Base-by-base conservation (phyloP, 805 yeast species). In the Candida yuanshanica region DNA sequence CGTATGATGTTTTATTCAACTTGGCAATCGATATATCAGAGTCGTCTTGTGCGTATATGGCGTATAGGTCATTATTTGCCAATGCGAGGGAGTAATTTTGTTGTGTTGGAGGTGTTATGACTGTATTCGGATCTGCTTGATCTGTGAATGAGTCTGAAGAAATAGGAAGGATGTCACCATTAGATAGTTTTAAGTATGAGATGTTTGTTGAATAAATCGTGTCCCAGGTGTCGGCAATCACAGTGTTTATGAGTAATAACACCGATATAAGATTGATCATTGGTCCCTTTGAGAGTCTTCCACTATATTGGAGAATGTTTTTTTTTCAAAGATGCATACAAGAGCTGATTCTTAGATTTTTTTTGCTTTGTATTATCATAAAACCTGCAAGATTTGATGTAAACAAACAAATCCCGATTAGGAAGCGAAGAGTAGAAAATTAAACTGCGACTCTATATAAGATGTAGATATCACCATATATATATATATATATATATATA, bases 51-150 rank as follows among this genome's bases (percentile, higher is more conserved):
- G 43, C 37, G 32, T 43, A 51, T 3, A 56, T 36, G 4, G 56
- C 58, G 35, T 44, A 56, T 4, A 56, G 44, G 11, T 44, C 43
- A 2, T 48, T 52, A 24, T 53, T 46, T 0, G 54, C 52, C 21
- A 54, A 17, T 2, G 56, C 53, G 2, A 56, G 35, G 1, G 59
- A 41, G 37, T 48, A 56, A 25, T 56, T 49, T 1, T 38, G 45
- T 7, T 38, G 22, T 0, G 55, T 45, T 5, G 60, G 57, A 9
- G 55, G 34, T 1, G 20, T 18, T 7, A 31, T 31, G 8, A 18
- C 12, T 8, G 20, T 31, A 14, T 20, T 17, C 8, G 18, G 20
- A 7, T 9, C 13, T 11, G 16, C 34, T 2, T 18, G 6, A 7
- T 17, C 21, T 17, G 22, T 17, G 14, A 17, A 17, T n/a, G 8